These are phyloP conservation scores for Lentinula novae-zelandiae DNA, from an alignment of 1,284 basidiomycete species.

Conservation along the genomic window DNA sequence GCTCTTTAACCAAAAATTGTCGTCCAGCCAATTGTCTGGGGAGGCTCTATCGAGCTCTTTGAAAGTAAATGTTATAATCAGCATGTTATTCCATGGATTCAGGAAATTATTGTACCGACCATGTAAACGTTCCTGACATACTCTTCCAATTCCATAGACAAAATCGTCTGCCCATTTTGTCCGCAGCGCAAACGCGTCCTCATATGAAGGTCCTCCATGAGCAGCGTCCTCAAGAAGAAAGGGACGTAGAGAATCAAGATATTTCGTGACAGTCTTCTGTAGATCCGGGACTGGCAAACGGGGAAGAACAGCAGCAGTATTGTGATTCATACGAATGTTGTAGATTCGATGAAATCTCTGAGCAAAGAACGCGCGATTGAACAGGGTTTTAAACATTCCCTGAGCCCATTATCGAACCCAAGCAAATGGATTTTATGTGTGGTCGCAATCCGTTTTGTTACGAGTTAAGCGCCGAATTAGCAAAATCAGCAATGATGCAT, in stretches of 20 bases:
- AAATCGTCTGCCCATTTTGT: constrained; percentile 72
- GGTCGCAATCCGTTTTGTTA: not conserved
- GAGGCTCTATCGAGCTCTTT: constrained; percentile 83
- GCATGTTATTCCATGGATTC: not conserved
- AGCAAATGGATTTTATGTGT: too few relatives aligned
- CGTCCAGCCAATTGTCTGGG: constrained; percentile 93
- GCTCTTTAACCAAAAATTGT: constrained; percentile 90
- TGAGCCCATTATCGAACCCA: not conserved
- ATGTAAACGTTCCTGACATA: constrained; percentile 78
- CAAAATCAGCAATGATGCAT: not conserved
- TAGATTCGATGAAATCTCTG: not conserved
- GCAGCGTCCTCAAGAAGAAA: constrained; percentile 75
- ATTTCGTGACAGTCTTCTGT: constrained; percentile 73
- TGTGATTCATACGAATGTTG: not conserved
- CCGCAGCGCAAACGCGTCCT: constrained; percentile 58
- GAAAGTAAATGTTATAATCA: not conserved
- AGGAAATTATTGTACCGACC: constrained; percentile 43
- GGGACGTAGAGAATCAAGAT: constrained; percentile 79
- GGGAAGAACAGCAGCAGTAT: constrained; percentile 27
- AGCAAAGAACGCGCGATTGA: too few relatives aligned
- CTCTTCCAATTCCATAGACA: constrained; percentile 64
- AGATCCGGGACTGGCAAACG: constrained; percentile 88
- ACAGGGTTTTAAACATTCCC: not conserved
- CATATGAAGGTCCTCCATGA: constrained; percentile 50
- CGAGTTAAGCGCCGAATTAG: not conserved